Evolutionary conservation across 2,329 filamentous ascomycete genomes (phyloP), one percentile per base, ranked within the genome.

Genomic region (Penicillium aurantiogriseum): DNA sequence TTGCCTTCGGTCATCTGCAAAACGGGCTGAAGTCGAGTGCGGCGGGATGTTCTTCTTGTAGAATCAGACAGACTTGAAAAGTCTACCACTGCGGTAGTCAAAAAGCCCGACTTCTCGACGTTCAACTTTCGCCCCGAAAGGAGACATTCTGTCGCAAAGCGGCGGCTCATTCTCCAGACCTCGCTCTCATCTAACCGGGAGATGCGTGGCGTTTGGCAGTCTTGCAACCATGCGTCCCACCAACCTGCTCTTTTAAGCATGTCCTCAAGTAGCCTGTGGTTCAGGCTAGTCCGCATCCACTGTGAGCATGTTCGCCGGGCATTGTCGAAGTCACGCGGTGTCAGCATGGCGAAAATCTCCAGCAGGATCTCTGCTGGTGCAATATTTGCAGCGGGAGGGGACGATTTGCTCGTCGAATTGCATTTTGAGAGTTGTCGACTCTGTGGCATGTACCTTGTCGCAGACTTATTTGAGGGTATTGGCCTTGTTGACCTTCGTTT

Each of bases 241-340:
- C 83, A 85, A 4, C 84, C 84, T 38, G 81, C 82, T 57, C 80
- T 75, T 62, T 76, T 79, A 44, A 88, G 66, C 82, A 87, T 86
- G 2, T 64, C 65, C 27, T 73, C 70, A 11, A 88, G 72, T 2
- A 88, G 63, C 2, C 65, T 71, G 42, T 72, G 70, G 49, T 85
- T 74, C n/a, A 88, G 69, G 49, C 84, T 83, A 23, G 79, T 80
- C 38, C 79, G 70, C 75, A 87, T 84, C 86, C 84, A 89, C 36
- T 73, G 71, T 45, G 81, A 80, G 65, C 85, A 89, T 19, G 81
- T 81, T 60, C 83, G 81, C 19, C 86, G 79, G 17, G 85, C 84
- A 53, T 83, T 77, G 64, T 89, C 82, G 68, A 87, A 88, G 63
- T 82, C 79, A 25, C 71, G 69, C 0, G 81, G 81, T 15, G 69